Conservation (phyloP, 1,284 basidiomycete genomes). For the Cryptococcus deneoformans region DNA sequence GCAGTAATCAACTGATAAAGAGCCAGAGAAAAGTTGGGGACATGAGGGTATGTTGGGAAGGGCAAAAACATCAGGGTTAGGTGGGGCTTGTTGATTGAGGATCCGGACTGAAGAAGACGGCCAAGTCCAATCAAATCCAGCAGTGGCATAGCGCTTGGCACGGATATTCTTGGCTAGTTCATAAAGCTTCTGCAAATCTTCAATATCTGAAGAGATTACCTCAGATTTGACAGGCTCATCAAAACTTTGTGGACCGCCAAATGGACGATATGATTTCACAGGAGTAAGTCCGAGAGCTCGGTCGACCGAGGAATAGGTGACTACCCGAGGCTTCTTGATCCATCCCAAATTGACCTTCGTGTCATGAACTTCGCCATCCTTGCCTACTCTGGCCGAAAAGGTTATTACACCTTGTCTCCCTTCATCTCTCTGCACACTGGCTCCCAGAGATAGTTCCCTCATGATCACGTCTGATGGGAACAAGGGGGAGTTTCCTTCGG, state of each 20-base stretch:
- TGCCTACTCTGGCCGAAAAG: conserved; percentile 73
- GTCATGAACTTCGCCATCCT: conserved; percentile 65
- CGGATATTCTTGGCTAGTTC: conserved; percentile 40
- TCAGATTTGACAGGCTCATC: neutral
- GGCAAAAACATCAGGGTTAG: conserved; percentile 22
- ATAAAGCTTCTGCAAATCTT: conserved; percentile 52
- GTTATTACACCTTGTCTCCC: conserved; percentile 61
- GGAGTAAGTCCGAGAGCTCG: conserved; percentile 52
- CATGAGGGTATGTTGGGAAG: conserved; percentile 10
- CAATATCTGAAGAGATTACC: conserved; percentile 16
- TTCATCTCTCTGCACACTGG: conserved; percentile 32
- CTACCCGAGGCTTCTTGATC: conserved; percentile 63
- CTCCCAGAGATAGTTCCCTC: conserved; percentile 60
- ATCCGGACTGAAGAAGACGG: conserved; percentile 16
- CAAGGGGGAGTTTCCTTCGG: conserved; percentile 65
- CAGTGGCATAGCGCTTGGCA: conserved; percentile 20
- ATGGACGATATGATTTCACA: conserved; percentile 19
- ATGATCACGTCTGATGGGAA: conserved; percentile 57
- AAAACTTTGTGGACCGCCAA: conserved; percentile 22
- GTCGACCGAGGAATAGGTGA: conserved; percentile 73
- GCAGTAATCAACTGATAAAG: conserved; percentile 58
- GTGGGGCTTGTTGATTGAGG: conserved; percentile 4
- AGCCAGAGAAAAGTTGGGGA: conserved; percentile 57
- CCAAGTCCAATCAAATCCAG: conserved; percentile 32
- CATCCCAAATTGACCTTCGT: conserved; percentile 67